These are phyloP conservation scores for Didymosphaeria variabile DNA, from an alignment of 2,329 filamentous ascomycete species.

Conservation along the genomic window DNA sequence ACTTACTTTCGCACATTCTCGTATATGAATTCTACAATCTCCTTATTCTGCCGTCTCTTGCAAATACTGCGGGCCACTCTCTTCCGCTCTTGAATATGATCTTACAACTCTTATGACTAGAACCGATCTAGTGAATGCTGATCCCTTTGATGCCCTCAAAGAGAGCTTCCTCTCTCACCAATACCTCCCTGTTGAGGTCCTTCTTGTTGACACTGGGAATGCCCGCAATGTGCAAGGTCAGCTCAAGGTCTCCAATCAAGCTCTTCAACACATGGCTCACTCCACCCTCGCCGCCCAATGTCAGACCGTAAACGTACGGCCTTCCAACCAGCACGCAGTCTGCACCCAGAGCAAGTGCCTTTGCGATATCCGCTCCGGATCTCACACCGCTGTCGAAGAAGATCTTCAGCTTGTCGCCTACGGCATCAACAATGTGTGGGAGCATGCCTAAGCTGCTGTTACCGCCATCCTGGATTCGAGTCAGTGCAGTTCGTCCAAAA, in stretches of 20 bases:
- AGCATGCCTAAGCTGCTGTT: conserved; percentile 63
- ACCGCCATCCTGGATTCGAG: conserved; percentile 54
- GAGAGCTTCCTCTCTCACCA: conserved; percentile 21
- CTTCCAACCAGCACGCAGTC: conserved; percentile 66
- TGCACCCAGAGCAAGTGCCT: conserved; percentile 64
- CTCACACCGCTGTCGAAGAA: conserved; percentile 63
- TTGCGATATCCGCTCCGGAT: conserved; percentile 60
- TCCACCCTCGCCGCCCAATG: conserved; percentile 63
- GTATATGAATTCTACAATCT: no score
- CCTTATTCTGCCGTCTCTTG: no score
- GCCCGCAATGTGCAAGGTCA: conserved; percentile 36
- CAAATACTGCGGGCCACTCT: no score
- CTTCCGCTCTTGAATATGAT: no score
- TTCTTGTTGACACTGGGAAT: conserved; percentile 32
- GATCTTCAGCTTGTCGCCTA: conserved; percentile 42
- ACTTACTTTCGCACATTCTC: no score
- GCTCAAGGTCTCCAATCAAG: conserved; percentile 27
- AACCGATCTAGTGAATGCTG: background rate
- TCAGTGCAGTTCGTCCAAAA: background rate
- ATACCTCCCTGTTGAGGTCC: conserved; percentile 28
- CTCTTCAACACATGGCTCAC: conserved; percentile 52
- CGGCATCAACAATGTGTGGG: conserved; percentile 65
- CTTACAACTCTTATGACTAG: no score
- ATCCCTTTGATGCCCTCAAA: conserved; percentile 4
- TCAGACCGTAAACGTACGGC: conserved; percentile 67